Conservation (phyloP, 2,329 filamentous ascomycete species). For the Coleophoma cylindrospora region DNA sequence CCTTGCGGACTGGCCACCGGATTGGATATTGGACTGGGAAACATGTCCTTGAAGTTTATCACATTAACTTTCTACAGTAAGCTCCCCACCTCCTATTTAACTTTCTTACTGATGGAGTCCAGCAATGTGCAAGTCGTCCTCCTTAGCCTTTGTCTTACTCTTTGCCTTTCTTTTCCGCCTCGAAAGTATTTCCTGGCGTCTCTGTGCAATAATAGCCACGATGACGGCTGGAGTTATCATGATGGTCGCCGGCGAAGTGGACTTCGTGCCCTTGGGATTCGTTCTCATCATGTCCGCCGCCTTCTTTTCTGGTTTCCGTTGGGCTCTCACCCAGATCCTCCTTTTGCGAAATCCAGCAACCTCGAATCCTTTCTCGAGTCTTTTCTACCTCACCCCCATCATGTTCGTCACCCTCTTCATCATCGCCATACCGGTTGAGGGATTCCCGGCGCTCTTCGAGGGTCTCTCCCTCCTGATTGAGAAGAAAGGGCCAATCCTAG, state of each 20-base stretch:
- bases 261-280: conserved; percentile 84
- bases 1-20: conserved; percentile 92
- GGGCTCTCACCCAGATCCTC: conserved; percentile 97
- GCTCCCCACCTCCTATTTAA: conserved; percentile 21
- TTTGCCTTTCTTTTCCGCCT: conserved; percentile 94
- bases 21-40: conserved; percentile 91
- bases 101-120: conserved; percentile 7
- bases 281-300: conserved; percentile 87
- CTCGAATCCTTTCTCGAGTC: conserved; percentile 92
- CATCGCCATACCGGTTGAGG: conserved; percentile 84
- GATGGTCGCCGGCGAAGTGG: conserved; percentile 95
- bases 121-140: conserved; percentile 98
- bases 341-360: conserved; percentile 91
- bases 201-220: conserved; percentile 80
- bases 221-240: conserved; percentile 95
- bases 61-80: conserved; percentile 91
- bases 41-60: conserved; percentile 94
- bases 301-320: conserved; percentile 94
- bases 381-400: conserved; percentile 94
- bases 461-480: conserved; percentile 61
- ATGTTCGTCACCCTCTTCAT: conserved; percentile 84
- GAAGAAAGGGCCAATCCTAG: conserved; percentile 62
- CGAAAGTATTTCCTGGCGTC: conserved; percentile 78
- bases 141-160: conserved; percentile 87
- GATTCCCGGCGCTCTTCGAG: conserved; percentile 60